phyloP scores from a whole-genome alignment of 1,284 basidiomycete species.

The Cutaneotrichosporon mucoides region DNA sequence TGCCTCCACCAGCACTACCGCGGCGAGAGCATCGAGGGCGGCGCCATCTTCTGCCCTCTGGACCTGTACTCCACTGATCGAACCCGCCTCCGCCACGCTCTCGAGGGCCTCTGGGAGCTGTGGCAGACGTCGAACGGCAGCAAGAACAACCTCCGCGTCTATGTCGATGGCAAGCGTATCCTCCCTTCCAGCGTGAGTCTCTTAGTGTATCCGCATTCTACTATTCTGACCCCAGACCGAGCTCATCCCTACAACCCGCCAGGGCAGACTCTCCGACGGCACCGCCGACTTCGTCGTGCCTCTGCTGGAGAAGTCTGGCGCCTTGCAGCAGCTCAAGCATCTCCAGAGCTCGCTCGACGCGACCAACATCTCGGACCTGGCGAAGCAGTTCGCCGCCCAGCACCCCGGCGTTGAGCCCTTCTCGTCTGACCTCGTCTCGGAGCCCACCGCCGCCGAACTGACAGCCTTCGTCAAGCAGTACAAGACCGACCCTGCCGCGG shows the following conservation, averaged over 20 bases:
- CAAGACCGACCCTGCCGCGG: constrained; percentile 35
- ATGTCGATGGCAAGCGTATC: constrained; percentile 61
- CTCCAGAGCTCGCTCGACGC: constrained; percentile 75
- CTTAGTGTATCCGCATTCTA: neutral
- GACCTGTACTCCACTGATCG: constrained; percentile 74
- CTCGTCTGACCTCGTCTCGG: constrained; percentile 29
- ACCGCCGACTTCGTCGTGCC: constrained; percentile 51
- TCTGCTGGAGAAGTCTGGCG: constrained; percentile 56
- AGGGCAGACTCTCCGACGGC: constrained; percentile 5
- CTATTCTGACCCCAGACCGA: constrained; percentile 18
- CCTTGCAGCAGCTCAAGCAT: constrained; percentile 58
- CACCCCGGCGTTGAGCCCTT: constrained; percentile 27
- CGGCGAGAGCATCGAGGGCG: constrained; percentile 12
- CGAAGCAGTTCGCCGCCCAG: constrained; percentile 19
- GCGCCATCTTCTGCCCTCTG: constrained; percentile 66
- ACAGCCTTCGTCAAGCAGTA: constrained; percentile 59
- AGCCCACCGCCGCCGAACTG: constrained; percentile 61
- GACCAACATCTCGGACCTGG: constrained; percentile 61
- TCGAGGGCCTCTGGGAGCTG: constrained; percentile 65
- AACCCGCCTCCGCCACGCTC: constrained; percentile 58
- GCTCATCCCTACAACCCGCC: constrained; percentile 13
- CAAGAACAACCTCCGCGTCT: constrained; percentile 76
- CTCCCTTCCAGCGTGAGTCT: constrained; percentile 59
- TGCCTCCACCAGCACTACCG: constrained; percentile 73
- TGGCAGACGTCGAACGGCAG: constrained; percentile 63